phyloP scores from a whole-genome alignment of 139 green algal genomes.

The Spirogloea muscicola region DNA sequence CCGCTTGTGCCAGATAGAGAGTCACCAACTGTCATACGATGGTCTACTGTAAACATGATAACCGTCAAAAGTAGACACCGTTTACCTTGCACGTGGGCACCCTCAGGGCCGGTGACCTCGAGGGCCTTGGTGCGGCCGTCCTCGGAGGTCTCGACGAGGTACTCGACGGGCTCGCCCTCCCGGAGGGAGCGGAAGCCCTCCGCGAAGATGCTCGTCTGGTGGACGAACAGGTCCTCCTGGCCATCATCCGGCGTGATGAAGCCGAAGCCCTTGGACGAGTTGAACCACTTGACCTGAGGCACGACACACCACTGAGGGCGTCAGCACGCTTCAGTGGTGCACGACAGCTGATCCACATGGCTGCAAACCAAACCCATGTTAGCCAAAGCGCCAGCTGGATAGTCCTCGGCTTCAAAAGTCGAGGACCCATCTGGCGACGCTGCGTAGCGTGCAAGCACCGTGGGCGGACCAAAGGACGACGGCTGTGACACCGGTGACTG shows the following conservation, averaged over 20 bases:
- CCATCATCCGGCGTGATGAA: slow-evolving; percentile 85
- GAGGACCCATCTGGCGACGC: too few species aligned
- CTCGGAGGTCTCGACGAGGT: slow-evolving; percentile 71
- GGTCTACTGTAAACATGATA: slow-evolving; percentile 14
- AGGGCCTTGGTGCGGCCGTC: slow-evolving; percentile 88
- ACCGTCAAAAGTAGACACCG: too few species aligned
- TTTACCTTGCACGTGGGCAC: slow-evolving; percentile 51
- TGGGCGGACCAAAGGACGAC: too few species aligned
- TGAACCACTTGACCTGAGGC: slow-evolving; percentile 93
- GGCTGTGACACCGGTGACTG: too few species aligned
- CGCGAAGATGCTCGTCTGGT: slow-evolving; percentile 89
- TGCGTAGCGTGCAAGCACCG: too few species aligned
- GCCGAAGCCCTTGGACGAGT: slow-evolving; percentile 83
- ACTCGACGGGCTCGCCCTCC: slow-evolving; percentile 89
- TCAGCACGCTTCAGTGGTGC: too few species aligned
- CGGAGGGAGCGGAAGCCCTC: slow-evolving; percentile 86
- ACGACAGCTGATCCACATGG: too few species aligned
- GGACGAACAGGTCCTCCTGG: slow-evolving; percentile 89
- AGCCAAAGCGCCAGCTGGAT: too few species aligned
- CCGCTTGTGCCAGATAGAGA: neutral
- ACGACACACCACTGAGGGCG: too few species aligned
- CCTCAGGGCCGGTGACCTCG: slow-evolving; percentile 80
- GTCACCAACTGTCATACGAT: too few species aligned
- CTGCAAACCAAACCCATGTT: too few species aligned
- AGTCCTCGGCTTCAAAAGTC: too few species aligned